phyloP scores from a whole-genome alignment of 2,329 filamentous ascomycete species.

The Pleomassaria siparia region DNA sequence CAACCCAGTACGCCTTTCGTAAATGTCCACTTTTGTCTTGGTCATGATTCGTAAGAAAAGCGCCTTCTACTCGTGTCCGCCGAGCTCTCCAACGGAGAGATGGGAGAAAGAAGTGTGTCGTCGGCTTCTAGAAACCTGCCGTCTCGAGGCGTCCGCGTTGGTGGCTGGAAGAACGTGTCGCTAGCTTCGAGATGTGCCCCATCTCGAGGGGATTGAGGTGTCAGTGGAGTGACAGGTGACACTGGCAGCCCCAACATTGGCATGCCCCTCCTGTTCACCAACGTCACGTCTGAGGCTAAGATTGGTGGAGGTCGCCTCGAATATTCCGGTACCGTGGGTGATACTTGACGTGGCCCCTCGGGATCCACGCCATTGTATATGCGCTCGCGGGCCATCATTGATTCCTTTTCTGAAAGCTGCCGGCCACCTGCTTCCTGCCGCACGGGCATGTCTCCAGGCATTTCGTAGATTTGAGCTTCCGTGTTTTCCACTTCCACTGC shows the following conservation, averaged over 20 bases:
- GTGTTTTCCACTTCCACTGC: conserved; percentile 38
- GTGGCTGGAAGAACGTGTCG: conserved; percentile 31
- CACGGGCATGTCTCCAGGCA: conserved; percentile 58
- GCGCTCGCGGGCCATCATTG: conserved; percentile 48
- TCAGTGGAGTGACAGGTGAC: conserved; percentile 36
- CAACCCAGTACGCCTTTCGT: conserved; percentile 6
- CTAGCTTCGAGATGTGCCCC: conserved; percentile 34
- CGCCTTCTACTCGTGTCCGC: conserved; percentile 35
- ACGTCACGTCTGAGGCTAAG: conserved; percentile 28
- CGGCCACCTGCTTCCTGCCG: conserved; percentile 53
- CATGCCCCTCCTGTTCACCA: conserved; percentile 31
- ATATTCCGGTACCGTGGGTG: conserved; percentile 22
- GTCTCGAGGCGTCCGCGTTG: conserved; percentile 10
- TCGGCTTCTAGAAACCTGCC: conserved; percentile 25
- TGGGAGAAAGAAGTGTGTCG: conserved; percentile 34
- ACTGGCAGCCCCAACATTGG: too few species aligned
- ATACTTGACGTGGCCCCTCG: conserved; percentile 17
- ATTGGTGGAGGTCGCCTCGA: conserved; percentile 26
- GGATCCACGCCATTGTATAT: conserved; percentile 50
- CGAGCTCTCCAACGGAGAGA: conserved; percentile 38
- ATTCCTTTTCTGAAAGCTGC: conserved; percentile 52
- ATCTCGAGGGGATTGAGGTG: conserved; percentile 33
- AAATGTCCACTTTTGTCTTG: conserved; percentile 15
- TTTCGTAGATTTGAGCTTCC: conserved; percentile 49
- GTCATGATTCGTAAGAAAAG: conserved; percentile 44